Conservation (phyloP, 176 grass and related monocot species). For the Stipa capillata region DNA sequence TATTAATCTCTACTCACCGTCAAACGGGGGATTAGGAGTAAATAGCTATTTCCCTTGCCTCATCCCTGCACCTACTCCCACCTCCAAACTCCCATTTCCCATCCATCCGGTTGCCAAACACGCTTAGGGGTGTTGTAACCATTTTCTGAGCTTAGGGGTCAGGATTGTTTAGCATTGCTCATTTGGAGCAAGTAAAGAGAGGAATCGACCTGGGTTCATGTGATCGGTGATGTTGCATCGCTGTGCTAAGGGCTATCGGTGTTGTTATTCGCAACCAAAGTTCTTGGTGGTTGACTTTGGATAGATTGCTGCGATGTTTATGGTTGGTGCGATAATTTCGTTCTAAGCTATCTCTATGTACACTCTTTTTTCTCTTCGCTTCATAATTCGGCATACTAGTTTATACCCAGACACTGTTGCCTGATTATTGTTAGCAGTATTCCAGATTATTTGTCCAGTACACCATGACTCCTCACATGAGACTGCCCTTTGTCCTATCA, state of each 20-base stretch:
- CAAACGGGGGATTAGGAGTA: no score
- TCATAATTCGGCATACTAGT: neutral
- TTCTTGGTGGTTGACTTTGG: neutral
- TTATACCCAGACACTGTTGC: neutral
- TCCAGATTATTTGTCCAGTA: neutral
- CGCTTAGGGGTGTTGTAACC: neutral
- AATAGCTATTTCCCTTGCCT: no score
- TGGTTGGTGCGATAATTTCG: neutral
- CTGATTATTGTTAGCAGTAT: neutral
- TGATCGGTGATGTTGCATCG: neutral
- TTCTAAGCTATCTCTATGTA: neutral
- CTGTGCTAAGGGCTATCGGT: neutral
- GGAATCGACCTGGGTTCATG: neutral
- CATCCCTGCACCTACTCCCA: no score
- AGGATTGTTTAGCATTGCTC: neutral
- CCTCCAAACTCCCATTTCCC: no score
- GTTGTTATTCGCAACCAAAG: neutral
- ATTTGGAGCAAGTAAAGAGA: neutral
- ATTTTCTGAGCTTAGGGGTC: neutral
- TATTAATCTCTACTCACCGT: no score
- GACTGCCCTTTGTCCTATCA: neutral
- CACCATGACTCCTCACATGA: neutral
- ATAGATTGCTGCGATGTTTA: neutral
- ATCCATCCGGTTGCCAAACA: no score
- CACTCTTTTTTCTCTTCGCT: neutral